Conservation (phyloP, 768 basidiomycete species). For the Clitopilus hobsonii region DNA sequence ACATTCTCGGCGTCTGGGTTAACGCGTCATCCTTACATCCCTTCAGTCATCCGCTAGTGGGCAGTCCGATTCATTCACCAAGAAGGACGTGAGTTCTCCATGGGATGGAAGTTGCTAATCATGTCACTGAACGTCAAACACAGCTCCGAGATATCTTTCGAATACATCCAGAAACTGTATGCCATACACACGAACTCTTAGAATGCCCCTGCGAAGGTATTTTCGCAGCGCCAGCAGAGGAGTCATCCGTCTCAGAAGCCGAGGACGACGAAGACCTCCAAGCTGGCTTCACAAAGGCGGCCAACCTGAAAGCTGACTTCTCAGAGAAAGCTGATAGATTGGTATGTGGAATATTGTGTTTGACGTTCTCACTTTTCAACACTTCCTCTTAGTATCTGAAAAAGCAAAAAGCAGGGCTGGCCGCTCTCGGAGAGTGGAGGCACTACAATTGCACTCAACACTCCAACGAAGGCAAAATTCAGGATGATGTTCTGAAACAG, state of each 20-base stretch:
- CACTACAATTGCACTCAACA: constrained; percentile 71
- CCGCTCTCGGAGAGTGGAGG: constrained; percentile 76
- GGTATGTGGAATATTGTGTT: constrained; percentile 29
- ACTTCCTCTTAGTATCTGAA: constrained; percentile 45
- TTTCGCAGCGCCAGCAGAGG: constrained; percentile 11
- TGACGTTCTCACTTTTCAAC: constrained; percentile 5
- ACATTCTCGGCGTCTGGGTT: background rate
- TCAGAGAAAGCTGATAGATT: constrained; percentile 45
- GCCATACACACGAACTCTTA: constrained; percentile 91
- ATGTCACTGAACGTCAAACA: no score
- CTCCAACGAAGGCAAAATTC: constrained; percentile 41
- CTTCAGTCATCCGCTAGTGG: constrained; percentile 35
- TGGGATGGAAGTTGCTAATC: background rate
- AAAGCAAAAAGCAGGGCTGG: constrained; percentile 65
- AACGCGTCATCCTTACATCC: constrained; percentile 1
- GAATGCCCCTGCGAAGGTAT: constrained; percentile 63
- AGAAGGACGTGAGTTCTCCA: constrained; percentile 64
- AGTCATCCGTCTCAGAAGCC: constrained; percentile 22
- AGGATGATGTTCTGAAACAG: constrained; percentile 60
- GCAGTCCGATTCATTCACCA: constrained; percentile 82
- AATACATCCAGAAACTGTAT: constrained; percentile 71
- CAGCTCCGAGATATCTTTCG: constrained; percentile 92
- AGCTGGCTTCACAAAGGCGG: constrained; percentile 61
- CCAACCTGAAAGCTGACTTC: constrained; percentile 46
- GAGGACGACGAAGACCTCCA: constrained; percentile 21